Conservation (phyloP, 345 rosid species). For the Psidium guajava region DNA sequence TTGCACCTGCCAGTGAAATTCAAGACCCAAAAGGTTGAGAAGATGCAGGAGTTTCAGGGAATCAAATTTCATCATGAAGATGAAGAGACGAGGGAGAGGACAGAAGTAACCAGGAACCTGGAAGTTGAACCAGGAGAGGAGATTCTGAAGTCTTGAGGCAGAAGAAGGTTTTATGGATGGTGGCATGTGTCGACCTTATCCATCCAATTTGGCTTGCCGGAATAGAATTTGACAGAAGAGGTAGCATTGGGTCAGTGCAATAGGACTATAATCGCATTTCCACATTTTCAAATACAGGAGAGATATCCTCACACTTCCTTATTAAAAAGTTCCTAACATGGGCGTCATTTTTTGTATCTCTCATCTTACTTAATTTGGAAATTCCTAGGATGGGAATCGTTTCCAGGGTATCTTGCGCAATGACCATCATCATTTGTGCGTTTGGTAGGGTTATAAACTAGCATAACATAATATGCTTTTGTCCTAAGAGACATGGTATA, state of each 20-base stretch:
- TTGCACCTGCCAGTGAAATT: background rate
- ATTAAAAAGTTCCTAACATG: background rate
- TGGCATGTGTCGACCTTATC: background rate
- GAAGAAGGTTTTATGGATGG: background rate
- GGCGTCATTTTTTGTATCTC: background rate
- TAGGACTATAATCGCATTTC: background rate
- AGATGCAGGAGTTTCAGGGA: background rate
- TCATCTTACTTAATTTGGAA: background rate
- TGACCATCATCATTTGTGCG: background rate
- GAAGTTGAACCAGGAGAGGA: background rate
- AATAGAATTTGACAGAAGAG: background rate
- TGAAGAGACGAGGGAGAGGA: background rate
- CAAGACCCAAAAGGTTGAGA: background rate
- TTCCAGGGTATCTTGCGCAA: background rate
- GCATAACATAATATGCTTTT: background rate
- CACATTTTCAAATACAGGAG: background rate
- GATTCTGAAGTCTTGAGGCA: background rate
- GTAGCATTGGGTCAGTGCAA: background rate
- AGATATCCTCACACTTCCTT: background rate
- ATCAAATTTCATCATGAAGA: background rate
- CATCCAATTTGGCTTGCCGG: background rate
- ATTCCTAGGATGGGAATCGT: background rate
- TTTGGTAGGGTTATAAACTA: background rate
- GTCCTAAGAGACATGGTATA: background rate
- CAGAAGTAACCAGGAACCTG: background rate